Conservation (phyloP, 371 early-diverging fungal species). For the Syncephalastrum sp. region DNA sequence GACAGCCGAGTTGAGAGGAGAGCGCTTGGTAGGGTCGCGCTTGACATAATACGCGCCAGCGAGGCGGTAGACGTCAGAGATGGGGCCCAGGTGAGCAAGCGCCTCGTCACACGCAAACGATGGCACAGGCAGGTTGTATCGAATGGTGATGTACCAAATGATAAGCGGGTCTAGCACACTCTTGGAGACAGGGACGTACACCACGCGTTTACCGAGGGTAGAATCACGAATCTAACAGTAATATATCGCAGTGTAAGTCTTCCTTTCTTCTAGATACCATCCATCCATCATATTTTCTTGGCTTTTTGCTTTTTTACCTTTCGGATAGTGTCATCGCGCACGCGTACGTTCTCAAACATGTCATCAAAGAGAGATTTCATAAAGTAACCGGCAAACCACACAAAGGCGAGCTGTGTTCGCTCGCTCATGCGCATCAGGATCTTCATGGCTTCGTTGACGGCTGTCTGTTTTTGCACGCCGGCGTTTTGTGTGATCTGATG, state of each 20-base stretch:
- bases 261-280: too few relatives aligned
- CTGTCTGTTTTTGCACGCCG: constrained; percentile 48
- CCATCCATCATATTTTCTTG: not conserved
- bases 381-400: constrained; percentile 47
- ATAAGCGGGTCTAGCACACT: constrained; percentile 42
- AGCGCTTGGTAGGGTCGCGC: constrained; percentile 37
- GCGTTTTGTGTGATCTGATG: constrained; percentile 48
- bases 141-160: constrained; percentile 50
- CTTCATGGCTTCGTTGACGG: constrained; percentile 48
- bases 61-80: constrained; percentile 47
- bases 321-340: constrained; percentile 38
- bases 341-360: constrained; percentile 48
- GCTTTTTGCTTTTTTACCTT: constrained; percentile 9
- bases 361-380: constrained; percentile 38
- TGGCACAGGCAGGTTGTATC: constrained; percentile 49
- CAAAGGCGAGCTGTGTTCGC: constrained; percentile 46
- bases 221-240: constrained; percentile 26
- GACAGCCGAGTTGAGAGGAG: constrained; percentile 47
- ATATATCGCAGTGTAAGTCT: not conserved
- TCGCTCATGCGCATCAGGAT: constrained; percentile 50
- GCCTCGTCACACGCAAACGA: constrained; percentile 49
- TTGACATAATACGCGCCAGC: constrained; percentile 49
- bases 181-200: constrained; percentile 46
- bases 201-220: constrained; percentile 44
- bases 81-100: constrained; percentile 40